Base-by-base conservation (phyloP, 768 basidiomycete genomes). In the Naganishia vishniacii region DNA sequence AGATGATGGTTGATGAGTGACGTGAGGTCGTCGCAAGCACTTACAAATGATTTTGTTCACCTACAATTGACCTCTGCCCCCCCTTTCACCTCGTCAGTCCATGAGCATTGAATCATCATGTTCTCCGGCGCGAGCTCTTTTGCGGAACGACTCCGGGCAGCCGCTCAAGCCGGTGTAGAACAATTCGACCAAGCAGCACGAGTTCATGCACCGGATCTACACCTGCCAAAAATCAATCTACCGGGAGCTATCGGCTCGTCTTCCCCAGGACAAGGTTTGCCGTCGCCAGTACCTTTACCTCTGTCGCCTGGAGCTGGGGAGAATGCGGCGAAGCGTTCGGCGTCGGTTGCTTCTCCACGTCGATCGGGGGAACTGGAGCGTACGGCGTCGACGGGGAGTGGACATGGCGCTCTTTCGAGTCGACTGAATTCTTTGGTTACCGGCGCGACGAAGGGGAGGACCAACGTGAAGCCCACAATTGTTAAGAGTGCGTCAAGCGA, bases 111-210 rank as follows among this genome's bases (percentile, higher is more conserved):
- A 40, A 5, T 4, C 40, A 59, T 6, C 53, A 64, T 64, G 63
- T 64, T 64, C 46, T 58, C 51, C 46, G 42, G 53, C 51, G 45
- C 41, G n/a, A 26, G 46, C 29, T 58, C 61, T 23, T 37, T 62
- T 34, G 61, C 65, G 26, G 51, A 67, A 59, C 44, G 61, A 20
- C 61, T 62, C 34, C 42, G 61, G 29, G 47, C 63, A 11, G 63
- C 53, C 29, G 63, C 63, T 16, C 51, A 56, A 34, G 63, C 63
- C 4, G 53, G 63, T 6, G 63, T 64, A 20, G 65, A 67, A 29
- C 40, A 48, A 18, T 63, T 67, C 28, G 65, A 67, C 20, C 61
- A 67, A 23, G 65, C 65, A 3, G 65, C 61, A 47, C 65, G 62
- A 9, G 59, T 49, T 0, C 56, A 62, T 12, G 61, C 62, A 0